Base-by-base conservation (phyloP, 257 asterid species). In the Handroanthus guayacan region DNA sequence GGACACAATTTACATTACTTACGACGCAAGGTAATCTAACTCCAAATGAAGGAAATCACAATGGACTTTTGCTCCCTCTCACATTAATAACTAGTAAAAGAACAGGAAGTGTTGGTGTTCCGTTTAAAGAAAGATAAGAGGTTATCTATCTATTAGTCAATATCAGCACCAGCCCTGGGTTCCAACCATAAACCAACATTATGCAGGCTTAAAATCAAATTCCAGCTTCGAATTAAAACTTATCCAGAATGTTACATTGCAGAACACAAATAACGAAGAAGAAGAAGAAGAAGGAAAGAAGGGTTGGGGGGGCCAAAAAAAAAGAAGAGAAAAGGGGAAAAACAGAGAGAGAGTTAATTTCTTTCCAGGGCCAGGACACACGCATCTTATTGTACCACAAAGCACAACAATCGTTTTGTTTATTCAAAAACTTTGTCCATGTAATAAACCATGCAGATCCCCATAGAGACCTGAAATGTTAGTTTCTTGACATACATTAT, bases 81-180 rank as follows among this genome's bases (percentile, higher is more conserved):
- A 25, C 67, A 72, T 34, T 54, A 45, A 39, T 62, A 20, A 78
- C 44, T 36, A 20, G 9, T 50, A 38, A 25, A 13, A 25, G 31
- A 78, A 75, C 43, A 41, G 54, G 54, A 39, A 60, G 20, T 54
- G 48, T 31, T 54, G 56, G 45, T 47, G 54, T 60, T 50, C 67
- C 57, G 60, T 38, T 57, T 36, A 68, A 25, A 72, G 31, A 18
- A 31, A 71, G 5, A 34, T 67, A 74, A 41, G 39, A 55, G 48
- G 55, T 48, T 70, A 76, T 37, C 71, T 65, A 70, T 64, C 43
- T 50, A 50, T 39, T 75, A 70, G 73, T 48, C 51, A 71, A 60
- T 55, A 52, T 16, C 55, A 44, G 68, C 74, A 73, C 3, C 51
- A 75, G 17, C 51, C 44, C 52, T n/a, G n/a, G 5, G 14, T 61